A percentile compares a stretch with the other conserved stretches of the same genome.
These are phyloP conservation scores for Hanseniaspora lindneri DNA, from an alignment of 805 yeast species.

Conservation along the genomic window DNA sequence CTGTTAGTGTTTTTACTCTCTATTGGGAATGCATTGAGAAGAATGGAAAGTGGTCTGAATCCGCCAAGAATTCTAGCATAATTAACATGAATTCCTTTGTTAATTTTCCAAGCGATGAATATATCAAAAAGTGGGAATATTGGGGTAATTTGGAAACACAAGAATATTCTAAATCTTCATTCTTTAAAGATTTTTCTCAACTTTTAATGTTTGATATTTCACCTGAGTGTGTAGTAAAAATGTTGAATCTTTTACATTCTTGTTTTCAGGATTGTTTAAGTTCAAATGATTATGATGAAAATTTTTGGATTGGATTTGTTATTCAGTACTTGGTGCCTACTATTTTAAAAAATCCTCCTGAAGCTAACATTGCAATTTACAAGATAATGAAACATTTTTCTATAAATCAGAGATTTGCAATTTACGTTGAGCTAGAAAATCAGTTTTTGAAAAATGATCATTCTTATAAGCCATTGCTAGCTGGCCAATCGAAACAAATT, in stretches of 20 bases:
- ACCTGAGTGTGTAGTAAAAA: too few species aligned
- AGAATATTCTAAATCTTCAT: not conserved
- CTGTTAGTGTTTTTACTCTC: too few species aligned
- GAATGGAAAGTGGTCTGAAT: not conserved
- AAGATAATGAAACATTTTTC: constrained; percentile 43
- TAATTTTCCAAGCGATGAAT: not conserved
- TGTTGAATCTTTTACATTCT: too few species aligned
- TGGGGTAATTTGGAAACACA: not conserved
- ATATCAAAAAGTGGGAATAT: not conserved
- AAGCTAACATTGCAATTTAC: constrained; percentile 50
- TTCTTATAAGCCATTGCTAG: constrained; percentile 45
- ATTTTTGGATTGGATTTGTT: constrained; percentile 47
- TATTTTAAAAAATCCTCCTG: constrained; percentile 44
- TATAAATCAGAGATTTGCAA: constrained; percentile 52
- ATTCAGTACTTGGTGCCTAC: constrained; percentile 60
- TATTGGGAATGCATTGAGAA: not conserved
- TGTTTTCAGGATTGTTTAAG: too few species aligned
- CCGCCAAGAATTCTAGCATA: not conserved
- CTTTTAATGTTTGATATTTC: not conserved
- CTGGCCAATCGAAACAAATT: constrained; percentile 64
- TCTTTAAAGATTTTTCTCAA: not conserved
- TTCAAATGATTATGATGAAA: constrained; percentile 16
- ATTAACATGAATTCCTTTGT: not conserved
- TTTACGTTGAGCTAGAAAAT: constrained; percentile 68
- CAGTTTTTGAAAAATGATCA: constrained; percentile 46